Evolutionary conservation across 805 yeast genomes (phyloP).

Genomic region (Lipomyces spencermartinsiae): DNA sequence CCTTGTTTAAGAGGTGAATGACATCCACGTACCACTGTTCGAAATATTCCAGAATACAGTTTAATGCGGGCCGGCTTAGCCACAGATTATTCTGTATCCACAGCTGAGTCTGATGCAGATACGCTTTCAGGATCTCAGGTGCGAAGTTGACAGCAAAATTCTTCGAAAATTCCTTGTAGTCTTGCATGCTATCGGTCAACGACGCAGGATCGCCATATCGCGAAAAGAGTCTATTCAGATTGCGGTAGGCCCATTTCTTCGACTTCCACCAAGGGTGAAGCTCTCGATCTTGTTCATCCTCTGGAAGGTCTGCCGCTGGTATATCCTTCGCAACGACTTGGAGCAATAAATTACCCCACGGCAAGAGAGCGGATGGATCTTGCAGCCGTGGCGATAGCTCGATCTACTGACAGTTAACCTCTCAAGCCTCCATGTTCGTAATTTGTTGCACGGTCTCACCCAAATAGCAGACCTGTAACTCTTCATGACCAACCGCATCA

Average conservation of each 20-base stretch:
- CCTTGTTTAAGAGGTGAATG: not conserved
- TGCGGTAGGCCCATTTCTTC: slow-evolving; percentile 89
- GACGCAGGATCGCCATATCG: slow-evolving; percentile 36
- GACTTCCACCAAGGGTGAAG: slow-evolving; percentile 70
- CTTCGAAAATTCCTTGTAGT: slow-evolving; percentile 64
- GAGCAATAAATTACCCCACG: slow-evolving; percentile 83
- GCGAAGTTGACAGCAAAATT: slow-evolving; percentile 64
- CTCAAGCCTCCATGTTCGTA: not conserved
- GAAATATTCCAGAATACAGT: slow-evolving; percentile 53
- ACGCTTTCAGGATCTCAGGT: slow-evolving; percentile 73
- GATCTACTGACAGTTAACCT: slow-evolving; percentile 47
- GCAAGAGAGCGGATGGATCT: slow-evolving; percentile 55
- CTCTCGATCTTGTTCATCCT: slow-evolving; percentile 61
- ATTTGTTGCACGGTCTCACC: slow-evolving; percentile 26
- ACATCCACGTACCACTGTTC: slow-evolving; percentile 13
- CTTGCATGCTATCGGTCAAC: slow-evolving; percentile 46
- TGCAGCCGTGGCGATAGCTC: slow-evolving; percentile 75
- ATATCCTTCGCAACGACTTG: slow-evolving; percentile 64
- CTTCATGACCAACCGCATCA: slow-evolving; percentile 75
- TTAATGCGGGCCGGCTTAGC: slow-evolving; percentile 71
- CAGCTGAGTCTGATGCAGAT: slow-evolving; percentile 67
- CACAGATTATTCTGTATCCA: slow-evolving; percentile 75
- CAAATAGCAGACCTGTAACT: slow-evolving; percentile 74
- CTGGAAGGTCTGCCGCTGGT: slow-evolving; percentile 59
- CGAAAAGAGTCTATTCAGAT: slow-evolving; percentile 70